Evolutionary conservation across 1,284 basidiomycete species (phyloP).

Genomic region (Pisolithus thermaeus): DNA sequence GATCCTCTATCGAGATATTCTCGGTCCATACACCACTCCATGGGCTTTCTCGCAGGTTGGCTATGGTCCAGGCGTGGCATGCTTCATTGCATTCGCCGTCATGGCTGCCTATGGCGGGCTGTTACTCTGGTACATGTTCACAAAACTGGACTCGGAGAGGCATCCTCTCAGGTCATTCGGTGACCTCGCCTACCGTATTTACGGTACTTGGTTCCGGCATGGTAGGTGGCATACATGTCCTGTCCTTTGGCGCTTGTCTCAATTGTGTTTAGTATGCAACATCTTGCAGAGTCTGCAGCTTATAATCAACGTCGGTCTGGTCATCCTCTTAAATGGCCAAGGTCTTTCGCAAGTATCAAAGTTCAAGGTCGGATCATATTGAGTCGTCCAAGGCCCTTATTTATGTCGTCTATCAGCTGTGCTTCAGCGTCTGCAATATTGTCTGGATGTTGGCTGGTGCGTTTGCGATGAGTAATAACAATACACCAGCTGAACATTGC

Average conservation of each 20-base stretch:
- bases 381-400: slow-evolving; percentile 14
- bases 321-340: slow-evolving; percentile 43
- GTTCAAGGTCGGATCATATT: slow-evolving; percentile 26
- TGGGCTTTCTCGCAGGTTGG: slow-evolving; percentile 56
- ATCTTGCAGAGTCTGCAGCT: slow-evolving; percentile 53
- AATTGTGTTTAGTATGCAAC: slow-evolving; percentile 30
- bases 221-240: slow-evolving; percentile 20
- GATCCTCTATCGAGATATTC: slow-evolving; percentile 39
- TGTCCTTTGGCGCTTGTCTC: slow-evolving; percentile 8
- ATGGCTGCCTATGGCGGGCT: slow-evolving; percentile 49
- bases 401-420: slow-evolving; percentile 35
- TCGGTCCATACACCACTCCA: slow-evolving; percentile 61
- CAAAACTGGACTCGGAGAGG: slow-evolving; percentile 50
- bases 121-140: slow-evolving; percentile 52
- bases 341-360: slow-evolving; percentile 36
- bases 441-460: slow-evolving; percentile 42
- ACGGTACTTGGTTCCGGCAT: slow-evolving; percentile 42
- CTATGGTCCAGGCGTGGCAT: slow-evolving; percentile 46
- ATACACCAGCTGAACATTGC: slow-evolving; percentile 1
- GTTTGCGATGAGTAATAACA: background rate
- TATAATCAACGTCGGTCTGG: slow-evolving; percentile 44
- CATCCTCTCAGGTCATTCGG: slow-evolving; percentile 56
- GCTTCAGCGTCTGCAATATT: slow-evolving; percentile 53
- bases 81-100: slow-evolving; percentile 34
- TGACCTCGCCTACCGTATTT: slow-evolving; percentile 53